These are phyloP conservation scores for Malassezia slooffiae DNA, from an alignment of 1,284 basidiomycete genomes.

Conservation along the genomic window DNA sequence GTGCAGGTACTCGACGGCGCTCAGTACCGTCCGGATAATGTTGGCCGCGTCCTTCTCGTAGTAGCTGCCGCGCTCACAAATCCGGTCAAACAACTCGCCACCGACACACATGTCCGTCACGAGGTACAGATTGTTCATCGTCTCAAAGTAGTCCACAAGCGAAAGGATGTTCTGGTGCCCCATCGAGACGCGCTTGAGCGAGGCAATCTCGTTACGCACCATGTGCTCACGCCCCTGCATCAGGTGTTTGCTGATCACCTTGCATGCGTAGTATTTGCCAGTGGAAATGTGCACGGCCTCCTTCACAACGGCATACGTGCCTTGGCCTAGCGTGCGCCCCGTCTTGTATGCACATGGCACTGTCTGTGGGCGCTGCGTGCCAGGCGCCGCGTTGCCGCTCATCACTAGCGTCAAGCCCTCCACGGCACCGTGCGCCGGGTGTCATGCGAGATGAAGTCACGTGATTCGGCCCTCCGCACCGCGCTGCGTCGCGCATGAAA, in stretches of 20 bases:
- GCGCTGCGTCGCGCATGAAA: too few species aligned
- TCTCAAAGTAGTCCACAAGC: slow-evolving; percentile 96
- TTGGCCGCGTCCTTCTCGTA: slow-evolving; percentile 86
- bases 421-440: too few species aligned
- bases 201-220: slow-evolving; percentile 90
- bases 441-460: too few species aligned
- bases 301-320: slow-evolving; percentile 76
- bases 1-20: slow-evolving; percentile 84
- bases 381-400: too few species aligned
- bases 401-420: too few species aligned
- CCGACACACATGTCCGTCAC: slow-evolving; percentile 95
- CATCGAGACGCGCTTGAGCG: slow-evolving; percentile 85
- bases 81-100: slow-evolving; percentile 93
- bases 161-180: slow-evolving; percentile 62
- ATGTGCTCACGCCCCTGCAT: slow-evolving; percentile 60
- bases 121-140: slow-evolving; percentile 71
- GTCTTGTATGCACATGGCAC: slow-evolving; percentile 46
- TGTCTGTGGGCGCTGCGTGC: slow-evolving; percentile 21
- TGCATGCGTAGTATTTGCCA: slow-evolving; percentile 50
- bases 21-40: slow-evolving; percentile 74
- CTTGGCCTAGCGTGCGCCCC: slow-evolving; percentile 57
- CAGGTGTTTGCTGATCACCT: slow-evolving; percentile 74
- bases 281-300: slow-evolving; percentile 94
- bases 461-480: too few species aligned
- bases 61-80: slow-evolving; percentile 94